A percentile compares a stretch with the other conserved stretches of the same genome.
These are phyloP conservation scores for Coemansia umbellata DNA, from an alignment of 192 early-diverging fungal genomes.

Conservation along the genomic window DNA sequence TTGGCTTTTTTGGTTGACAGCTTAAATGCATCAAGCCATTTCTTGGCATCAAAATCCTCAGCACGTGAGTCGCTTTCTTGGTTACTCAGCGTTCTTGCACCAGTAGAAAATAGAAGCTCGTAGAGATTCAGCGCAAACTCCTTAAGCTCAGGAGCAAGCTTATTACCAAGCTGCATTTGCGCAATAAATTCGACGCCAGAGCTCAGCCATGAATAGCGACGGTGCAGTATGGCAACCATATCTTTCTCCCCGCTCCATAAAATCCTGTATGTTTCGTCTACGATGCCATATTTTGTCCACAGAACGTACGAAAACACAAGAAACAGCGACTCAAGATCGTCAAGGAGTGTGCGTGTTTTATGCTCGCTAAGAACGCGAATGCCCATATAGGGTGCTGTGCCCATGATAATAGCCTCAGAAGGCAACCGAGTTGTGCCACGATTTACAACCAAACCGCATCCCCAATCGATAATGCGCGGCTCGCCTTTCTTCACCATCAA, in stretches of 20 bases:
- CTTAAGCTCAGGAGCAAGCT: too few species aligned
- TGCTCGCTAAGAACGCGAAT: background rate
- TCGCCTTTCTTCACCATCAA: background rate
- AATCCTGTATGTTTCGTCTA: background rate
- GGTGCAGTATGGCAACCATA: background rate
- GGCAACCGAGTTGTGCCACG: background rate
- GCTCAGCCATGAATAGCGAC: background rate
- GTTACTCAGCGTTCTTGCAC: too few species aligned
- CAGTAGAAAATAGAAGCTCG: too few species aligned
- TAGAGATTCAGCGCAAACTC: too few species aligned
- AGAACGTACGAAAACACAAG: background rate
- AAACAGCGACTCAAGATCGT: conserved; percentile 5
- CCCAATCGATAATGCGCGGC: conserved; percentile 2
- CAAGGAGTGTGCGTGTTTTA: background rate
- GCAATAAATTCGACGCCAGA: background rate
- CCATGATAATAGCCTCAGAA: background rate
- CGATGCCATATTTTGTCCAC: background rate
- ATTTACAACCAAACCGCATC: background rate
- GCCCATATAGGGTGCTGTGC: background rate
- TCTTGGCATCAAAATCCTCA: too few species aligned
- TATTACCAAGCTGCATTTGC: background rate
- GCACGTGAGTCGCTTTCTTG: too few species aligned
- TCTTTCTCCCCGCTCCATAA: background rate
- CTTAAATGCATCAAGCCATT: too few species aligned
- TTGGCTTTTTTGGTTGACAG: too few species aligned